phyloP scores from a whole-genome alignment of 1,139 yeast genomes.

The Debaryomyces singareniensis region DNA sequence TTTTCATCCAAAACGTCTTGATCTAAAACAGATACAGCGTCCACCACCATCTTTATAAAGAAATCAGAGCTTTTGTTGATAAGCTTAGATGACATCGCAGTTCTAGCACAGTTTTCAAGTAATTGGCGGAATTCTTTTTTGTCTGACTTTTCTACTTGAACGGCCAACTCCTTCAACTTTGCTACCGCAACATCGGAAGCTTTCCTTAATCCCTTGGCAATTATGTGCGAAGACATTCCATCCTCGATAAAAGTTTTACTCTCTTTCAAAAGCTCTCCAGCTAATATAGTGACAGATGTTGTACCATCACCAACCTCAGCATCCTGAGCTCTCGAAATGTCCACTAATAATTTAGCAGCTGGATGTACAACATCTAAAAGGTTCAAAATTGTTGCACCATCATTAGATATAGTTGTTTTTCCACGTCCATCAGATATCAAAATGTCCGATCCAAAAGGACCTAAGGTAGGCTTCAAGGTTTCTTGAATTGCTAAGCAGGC shows the following conservation, averaged over 20 bases:
- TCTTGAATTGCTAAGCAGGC: constrained; percentile 97
- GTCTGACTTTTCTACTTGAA: constrained; percentile 48
- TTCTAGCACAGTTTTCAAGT: constrained; percentile 87
- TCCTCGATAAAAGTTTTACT: constrained; percentile 88
- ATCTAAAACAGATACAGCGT: constrained; percentile 85
- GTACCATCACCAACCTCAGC: constrained; percentile 99
- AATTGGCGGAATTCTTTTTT: constrained; percentile 60
- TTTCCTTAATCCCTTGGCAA: constrained; percentile 79
- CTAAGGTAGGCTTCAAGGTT: constrained; percentile 88
- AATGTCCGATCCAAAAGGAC: constrained; percentile 96
- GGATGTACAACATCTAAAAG: constrained; percentile 95
- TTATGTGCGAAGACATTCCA: constrained; percentile 86
- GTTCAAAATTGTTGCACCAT: constrained; percentile 94
- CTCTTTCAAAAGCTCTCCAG: constrained; percentile 92
- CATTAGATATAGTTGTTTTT: constrained; percentile 91
- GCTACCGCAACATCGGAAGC: constrained; percentile 76
- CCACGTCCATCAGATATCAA: constrained; percentile 78
- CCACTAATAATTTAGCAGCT: constrained; percentile 93
- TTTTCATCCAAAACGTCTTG: constrained; percentile 81
- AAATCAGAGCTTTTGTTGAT: constrained; percentile 82
- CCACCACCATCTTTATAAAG: constrained; percentile 95
- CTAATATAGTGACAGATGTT: constrained; percentile 87
- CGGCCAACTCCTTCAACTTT: constrained; percentile 68
- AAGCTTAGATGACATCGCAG: constrained; percentile 95
- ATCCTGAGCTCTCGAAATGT: constrained; percentile 93